phyloP scores from a whole-genome alignment of 2,329 filamentous ascomycete genomes.

The Penicillium crustosum region DNA sequence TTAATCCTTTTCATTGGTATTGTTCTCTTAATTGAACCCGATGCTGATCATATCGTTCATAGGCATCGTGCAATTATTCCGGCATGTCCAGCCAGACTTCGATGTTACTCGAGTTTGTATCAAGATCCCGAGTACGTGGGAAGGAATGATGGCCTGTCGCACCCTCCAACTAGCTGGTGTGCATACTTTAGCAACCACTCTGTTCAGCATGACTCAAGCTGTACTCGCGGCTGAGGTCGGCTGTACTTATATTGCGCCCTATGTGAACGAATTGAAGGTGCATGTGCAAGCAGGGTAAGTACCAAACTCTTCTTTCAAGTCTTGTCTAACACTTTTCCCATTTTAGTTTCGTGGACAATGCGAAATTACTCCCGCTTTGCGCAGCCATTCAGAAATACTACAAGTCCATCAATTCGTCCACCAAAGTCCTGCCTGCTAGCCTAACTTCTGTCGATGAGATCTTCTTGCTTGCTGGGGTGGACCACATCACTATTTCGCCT shows the following conservation, averaged over 20 bases:
- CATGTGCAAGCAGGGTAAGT: constrained; percentile 52
- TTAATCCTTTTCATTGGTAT: neutral
- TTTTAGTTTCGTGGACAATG: constrained; percentile 28
- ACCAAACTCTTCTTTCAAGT: neutral
- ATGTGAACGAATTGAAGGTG: constrained; percentile 65
- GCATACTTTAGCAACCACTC: constrained; percentile 61
- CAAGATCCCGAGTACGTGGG: constrained; percentile 64
- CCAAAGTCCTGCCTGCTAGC: constrained; percentile 58
- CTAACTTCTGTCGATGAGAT: constrained; percentile 59
- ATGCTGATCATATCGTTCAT: neutral
- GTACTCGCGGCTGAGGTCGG: constrained; percentile 57
- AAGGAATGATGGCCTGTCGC: constrained; percentile 61
- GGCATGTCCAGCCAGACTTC: constrained; percentile 46
- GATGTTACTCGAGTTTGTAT: constrained; percentile 57
- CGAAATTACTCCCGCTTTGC: constrained; percentile 49
- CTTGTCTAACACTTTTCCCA: neutral
- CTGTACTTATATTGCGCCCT: constrained; percentile 63
- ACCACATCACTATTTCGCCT: constrained; percentile 61
- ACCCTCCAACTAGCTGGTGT: constrained; percentile 55
- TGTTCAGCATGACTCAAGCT: constrained; percentile 64
- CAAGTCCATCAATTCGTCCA: constrained; percentile 37
- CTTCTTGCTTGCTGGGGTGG: constrained; percentile 57
- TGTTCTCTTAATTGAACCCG: neutral
- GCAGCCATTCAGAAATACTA: constrained; percentile 57
- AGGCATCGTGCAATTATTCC: constrained; percentile 56